A percentile compares a stretch with the other conserved stretches of the same genome.
Evolutionary conservation across 768 basidiomycete genomes (phyloP).

Genomic region (Panus rudis): DNA sequence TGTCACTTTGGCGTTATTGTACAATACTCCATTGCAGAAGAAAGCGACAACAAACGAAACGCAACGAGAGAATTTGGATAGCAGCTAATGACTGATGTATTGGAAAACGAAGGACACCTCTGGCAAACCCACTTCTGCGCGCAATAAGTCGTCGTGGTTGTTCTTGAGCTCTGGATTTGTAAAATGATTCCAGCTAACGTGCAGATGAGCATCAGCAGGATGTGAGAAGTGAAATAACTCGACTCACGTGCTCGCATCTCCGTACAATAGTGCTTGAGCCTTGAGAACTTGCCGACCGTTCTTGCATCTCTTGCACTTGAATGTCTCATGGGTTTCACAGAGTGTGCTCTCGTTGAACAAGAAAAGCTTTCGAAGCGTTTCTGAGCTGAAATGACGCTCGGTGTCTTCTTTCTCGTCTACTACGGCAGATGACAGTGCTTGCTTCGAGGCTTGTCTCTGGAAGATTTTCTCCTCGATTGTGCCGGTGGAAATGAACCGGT

Average conservation of each 20-base stretch:
- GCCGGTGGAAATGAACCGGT: constrained; percentile 94
- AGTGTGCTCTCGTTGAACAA: constrained; percentile 79
- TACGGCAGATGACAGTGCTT: constrained; percentile 94
- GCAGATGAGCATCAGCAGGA: background rate
- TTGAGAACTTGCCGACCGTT: constrained; percentile 81
- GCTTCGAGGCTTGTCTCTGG: constrained; percentile 93
- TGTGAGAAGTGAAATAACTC: constrained; percentile 7
- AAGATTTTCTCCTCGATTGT: constrained; percentile 99
- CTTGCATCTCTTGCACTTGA: constrained; percentile 91
- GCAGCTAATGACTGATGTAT: constrained; percentile 78
- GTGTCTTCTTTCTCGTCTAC: constrained; percentile 96
- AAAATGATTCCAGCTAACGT: constrained; percentile 93
- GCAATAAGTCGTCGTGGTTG: constrained; percentile 92
- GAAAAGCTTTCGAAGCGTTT: constrained; percentile 86
- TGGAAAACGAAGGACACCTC: constrained; percentile 96
- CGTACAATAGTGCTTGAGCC: constrained; percentile 82
- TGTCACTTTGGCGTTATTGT: background rate
- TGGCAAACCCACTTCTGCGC: constrained; percentile 77
- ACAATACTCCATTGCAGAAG: background rate
- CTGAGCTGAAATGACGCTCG: constrained; percentile 90
- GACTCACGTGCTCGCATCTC: constrained; percentile 94
- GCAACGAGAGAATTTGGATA: background rate
- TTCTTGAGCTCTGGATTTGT: constrained; percentile 80
- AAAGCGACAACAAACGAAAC: constrained; percentile 1
- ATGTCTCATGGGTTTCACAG: constrained; percentile 96